Percentiles rank a stretch among this genome's conserved stretches.
Evolutionary conservation across 1,139 yeast species (phyloP).

Genomic region (Pichia sp.): DNA sequence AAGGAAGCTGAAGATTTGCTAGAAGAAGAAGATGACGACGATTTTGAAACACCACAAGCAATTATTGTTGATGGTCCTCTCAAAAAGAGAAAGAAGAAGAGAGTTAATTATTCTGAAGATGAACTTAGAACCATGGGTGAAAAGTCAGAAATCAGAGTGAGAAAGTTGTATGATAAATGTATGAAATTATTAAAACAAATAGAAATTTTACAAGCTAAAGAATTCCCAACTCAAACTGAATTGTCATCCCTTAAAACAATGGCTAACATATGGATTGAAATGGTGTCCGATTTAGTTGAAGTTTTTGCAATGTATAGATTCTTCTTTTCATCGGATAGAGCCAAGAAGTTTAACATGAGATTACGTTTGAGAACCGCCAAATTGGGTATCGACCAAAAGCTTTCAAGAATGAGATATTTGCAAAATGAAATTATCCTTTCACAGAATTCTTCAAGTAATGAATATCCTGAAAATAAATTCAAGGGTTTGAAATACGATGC

Average conservation of each 20-base stretch:
- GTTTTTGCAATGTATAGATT: conserved; percentile 73
- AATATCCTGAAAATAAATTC: conserved; percentile 52
- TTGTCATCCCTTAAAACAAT: conserved; percentile 42
- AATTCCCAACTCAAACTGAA: conserved; percentile 37
- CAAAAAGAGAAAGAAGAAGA: conserved; percentile 25
- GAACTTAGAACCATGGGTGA: conserved; percentile 59
- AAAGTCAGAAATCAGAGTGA: conserved; percentile 57
- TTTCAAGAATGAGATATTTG: conserved; percentile 63
- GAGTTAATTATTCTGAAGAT: conserved; percentile 42
- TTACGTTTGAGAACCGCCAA: conserved; percentile 60
- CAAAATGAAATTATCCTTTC: conserved; percentile 60
- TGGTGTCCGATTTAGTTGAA: conserved; percentile 80
- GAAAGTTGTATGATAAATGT: conserved; percentile 64
- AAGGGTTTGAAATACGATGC: conserved; percentile 74
- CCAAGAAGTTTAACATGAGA: conserved; percentile 66
- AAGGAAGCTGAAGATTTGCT: conserved; percentile 9
- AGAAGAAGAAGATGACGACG: conserved; percentile 21
- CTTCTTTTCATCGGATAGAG: conserved; percentile 76
- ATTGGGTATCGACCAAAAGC: conserved; percentile 67
- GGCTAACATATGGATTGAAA: conserved; percentile 76
- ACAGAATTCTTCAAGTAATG: conserved; percentile 36
- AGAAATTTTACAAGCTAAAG: conserved; percentile 40
- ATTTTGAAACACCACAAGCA: conserved; percentile 26
- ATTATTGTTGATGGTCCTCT: conserved; percentile 31
- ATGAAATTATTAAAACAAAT: conserved; percentile 47